These are phyloP conservation scores for Aspergillus fischeri DNA, from an alignment of 2,329 filamentous ascomycete species.

Conservation along the genomic window DNA sequence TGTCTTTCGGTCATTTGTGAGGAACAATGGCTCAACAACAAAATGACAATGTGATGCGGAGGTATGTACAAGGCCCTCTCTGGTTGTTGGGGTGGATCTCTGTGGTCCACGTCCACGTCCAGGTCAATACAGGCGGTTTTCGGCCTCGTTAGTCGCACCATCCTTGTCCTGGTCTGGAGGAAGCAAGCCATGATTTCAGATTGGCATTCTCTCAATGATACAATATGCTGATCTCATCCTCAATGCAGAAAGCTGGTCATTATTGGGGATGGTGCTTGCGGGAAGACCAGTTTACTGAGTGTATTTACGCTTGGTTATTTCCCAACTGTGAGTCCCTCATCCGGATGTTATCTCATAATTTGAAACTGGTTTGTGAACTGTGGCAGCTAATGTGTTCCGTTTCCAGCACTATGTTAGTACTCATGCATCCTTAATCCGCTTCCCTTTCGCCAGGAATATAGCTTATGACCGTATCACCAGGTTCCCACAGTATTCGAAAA, in stretches of 20 bases:
- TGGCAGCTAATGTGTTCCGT: constrained; percentile 18
- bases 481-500: constrained; percentile 99
- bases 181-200: neutral
- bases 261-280: constrained; percentile 94
- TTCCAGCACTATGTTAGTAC: constrained; percentile 44
- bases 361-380: neutral
- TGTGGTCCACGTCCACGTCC: neutral
- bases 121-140: neutral
- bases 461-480: constrained; percentile 39
- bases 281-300: constrained; percentile 94
- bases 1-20: constrained; percentile 5
- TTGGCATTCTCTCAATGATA: neutral
- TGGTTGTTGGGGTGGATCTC: neutral
- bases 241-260: constrained; percentile 82
- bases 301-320: constrained; percentile 98
- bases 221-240: constrained; percentile 14
- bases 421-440: neutral
- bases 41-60: constrained; percentile 46
- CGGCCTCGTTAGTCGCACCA: neutral
- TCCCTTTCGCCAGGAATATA: constrained; percentile 1
- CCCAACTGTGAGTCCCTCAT: constrained; percentile 69
- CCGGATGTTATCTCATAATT: constrained; percentile 1
- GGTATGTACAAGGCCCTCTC: constrained; percentile 46
- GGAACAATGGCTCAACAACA: constrained; percentile 37
- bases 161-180: neutral